Evolutionary conservation across 164 flowering plant genomes (phyloP), one percentile per base, ranked within the genome.

Genomic region (Dillenia turbinata): DNA sequence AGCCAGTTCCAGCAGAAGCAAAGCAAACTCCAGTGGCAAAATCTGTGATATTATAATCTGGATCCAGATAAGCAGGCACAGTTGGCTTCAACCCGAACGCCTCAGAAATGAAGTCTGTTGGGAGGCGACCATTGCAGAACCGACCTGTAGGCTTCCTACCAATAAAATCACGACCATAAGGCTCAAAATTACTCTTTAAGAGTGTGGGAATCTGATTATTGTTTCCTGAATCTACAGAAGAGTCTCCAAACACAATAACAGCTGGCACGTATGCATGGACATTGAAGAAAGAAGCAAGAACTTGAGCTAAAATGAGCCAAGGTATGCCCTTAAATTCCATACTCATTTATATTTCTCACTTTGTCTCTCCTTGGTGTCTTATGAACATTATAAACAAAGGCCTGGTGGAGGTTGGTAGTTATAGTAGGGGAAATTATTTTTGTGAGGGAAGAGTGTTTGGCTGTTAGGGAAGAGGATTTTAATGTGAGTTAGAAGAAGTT

Each of bases 1-100:
- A 85, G 5, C 90, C 90, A 47, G 90, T 79, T 44, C 89, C 94
- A 0, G 90, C 94, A 0, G 94, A 88, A 19, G 89, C 94, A 69
- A 87, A 87, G 69, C 79, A 76, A 47, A 87, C 90, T 33, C 90
- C 90, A 47, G 82, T 72, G 44, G 83, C 82, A 49, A 81, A 84
- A 52, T 85, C 87, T 16, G 48, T 24, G 5, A 85, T 85, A 50
- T 15, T 54, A 56, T 76, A 82, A 2, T 16, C n/a, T 0, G 90
- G 83, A 72, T 88, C 89, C 73, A 85, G 71, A 66, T 84, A 88
- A 3, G 94, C 87, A 9, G 90, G 94, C 10, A 88, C 57, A 0
- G 60, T 47, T 12, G 77, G 75, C 63, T 82, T 84, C 59, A 83
- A 19, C 11, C 83, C 80, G 49, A 87, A 79, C 24, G 82, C 87